Percentiles rank a stretch among this genome's conserved stretches.
Evolutionary conservation across 108 stramenopile genomes (phyloP).

Genomic region (Cylindrotheca fusiformis): DNA sequence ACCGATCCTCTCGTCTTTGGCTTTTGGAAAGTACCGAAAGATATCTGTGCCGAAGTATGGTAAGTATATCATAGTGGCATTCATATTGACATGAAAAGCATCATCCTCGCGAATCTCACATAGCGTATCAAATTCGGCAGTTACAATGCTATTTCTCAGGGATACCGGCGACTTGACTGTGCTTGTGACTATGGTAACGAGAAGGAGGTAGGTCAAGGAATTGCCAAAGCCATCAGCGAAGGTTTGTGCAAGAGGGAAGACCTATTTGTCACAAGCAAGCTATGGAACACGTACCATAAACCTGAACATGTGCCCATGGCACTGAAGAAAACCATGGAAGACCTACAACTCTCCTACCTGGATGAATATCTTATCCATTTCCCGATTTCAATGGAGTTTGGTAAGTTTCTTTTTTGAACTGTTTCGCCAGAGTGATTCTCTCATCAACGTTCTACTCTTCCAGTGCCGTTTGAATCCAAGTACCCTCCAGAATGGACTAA

Average conservation of each 20-base stretch:
- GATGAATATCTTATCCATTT: slow-evolving; percentile 95
- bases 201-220: slow-evolving; percentile 83
- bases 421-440: no score
- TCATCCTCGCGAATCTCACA: no score
- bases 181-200: slow-evolving; percentile 98
- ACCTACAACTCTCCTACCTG: slow-evolving; percentile 84
- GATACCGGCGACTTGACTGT: slow-evolving; percentile 90
- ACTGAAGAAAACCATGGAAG: slow-evolving; percentile 56
- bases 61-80: not conserved
- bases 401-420: no score
- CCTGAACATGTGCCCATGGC: slow-evolving; percentile 85
- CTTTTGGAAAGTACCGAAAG: slow-evolving; percentile 79
- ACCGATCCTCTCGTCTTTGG: slow-evolving; percentile 75
- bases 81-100: no score
- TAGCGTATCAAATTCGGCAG: no score
- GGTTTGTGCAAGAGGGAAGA: slow-evolving; percentile 76
- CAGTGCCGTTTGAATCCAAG: slow-evolving; percentile 72
- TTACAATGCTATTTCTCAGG: slow-evolving; percentile 77
- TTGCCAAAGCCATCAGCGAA: slow-evolving; percentile 67
- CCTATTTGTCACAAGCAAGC: slow-evolving; percentile 86
- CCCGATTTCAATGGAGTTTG: slow-evolving; percentile 90
- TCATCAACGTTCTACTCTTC: no score
- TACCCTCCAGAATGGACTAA: slow-evolving; percentile 96
- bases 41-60: slow-evolving; percentile 52
- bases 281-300: slow-evolving; percentile 95